Evolutionary conservation across 805 yeast genomes (phyloP), one percentile per base, ranked within the genome.

Genomic region (Cyberlindnera mrakii): DNA sequence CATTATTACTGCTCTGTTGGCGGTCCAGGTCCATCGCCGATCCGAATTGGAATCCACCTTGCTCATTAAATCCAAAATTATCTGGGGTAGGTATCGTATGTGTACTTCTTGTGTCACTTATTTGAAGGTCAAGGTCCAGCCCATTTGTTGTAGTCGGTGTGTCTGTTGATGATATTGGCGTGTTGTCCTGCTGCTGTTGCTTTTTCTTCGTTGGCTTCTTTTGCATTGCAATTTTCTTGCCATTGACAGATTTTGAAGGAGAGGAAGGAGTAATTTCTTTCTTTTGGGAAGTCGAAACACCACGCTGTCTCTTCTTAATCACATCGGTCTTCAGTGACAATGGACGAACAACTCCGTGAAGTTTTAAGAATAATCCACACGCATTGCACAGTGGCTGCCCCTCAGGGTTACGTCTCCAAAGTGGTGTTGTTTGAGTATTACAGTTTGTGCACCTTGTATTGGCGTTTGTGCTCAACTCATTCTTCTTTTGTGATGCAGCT

Each of bases 381-480:
- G 99, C 98, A 63, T 91, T 91, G 66, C 98, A 91, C 46, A 91
- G 68, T 0, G 96, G 95, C 56, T 86, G 83, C 2, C 97, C 97
- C 46, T 85, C 86, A 0, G 95, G 89, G 54, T 88, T 87, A 39
- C 97, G 72, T 53, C 99, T 71, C 99, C 99, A 91, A 15, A 91
- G 64, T 1, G 99, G 99, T 0, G 99, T 91, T 15, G 95, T 89
- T 49, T 75, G 79, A 0, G 99, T 91, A 56, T 84, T 82, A 64
- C 99, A 91, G 64, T 91, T 91, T 15, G 91, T 81, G 64, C 98
- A 91, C 37, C 59, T 48, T 3, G 59, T 58, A 37, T 52, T 54
- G 10, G 43, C 37, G 30, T 53, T 54, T 2, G 57, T 45, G 5
- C 54, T 35, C 11, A 34, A 6, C 5, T 40, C 45, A n/a, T 27